Evolutionary conservation across 2,329 filamentous ascomycete species (phyloP).

Genomic region (Pestalotiopsis sp.): DNA sequence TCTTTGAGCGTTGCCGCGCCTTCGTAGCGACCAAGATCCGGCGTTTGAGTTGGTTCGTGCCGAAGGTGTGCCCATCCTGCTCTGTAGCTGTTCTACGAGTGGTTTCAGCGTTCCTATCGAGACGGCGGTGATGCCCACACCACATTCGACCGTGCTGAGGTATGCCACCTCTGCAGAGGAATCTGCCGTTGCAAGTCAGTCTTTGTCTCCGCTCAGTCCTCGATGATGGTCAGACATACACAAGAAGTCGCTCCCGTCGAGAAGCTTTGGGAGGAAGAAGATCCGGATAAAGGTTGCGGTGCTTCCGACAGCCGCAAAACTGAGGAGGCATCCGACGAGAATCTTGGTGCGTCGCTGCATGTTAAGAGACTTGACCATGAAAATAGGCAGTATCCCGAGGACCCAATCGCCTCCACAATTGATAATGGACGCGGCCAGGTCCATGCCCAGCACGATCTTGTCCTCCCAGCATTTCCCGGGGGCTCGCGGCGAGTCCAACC

Average conservation of each 20-base stretch:
- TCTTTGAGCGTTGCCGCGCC: not conserved
- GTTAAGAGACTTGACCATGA: slow-evolving; percentile 12
- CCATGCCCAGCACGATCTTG: slow-evolving; percentile 1
- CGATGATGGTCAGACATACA: not conserved
- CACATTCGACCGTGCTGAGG: slow-evolving; percentile 1
- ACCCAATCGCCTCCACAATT: slow-evolving; percentile 12
- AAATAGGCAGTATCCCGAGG: slow-evolving; percentile 9
- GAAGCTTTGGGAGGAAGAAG: not conserved
- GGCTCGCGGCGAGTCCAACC: slow-evolving; percentile 10
- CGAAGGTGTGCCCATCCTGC: not conserved
- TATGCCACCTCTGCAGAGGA: slow-evolving; percentile 5
- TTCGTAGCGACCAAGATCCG: not conserved
- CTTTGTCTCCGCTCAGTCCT: not conserved
- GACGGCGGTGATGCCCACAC: slow-evolving; percentile 6
- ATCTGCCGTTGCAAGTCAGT: not conserved
- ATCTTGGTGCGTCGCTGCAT: slow-evolving; percentile 11
- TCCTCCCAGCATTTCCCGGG: slow-evolving; percentile 13
- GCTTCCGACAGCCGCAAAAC: slow-evolving; percentile 14
- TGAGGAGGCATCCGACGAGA: slow-evolving; percentile 10
- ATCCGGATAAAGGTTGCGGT: slow-evolving; percentile 3
- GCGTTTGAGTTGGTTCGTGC: not conserved
- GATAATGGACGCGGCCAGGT: slow-evolving; percentile 1
- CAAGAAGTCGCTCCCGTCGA: slow-evolving; percentile 14
- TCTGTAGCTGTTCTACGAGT: not conserved
- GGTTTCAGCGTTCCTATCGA: slow-evolving; percentile 10